Conservation (phyloP, 1,284 basidiomycete species). For the Apiotrichum siamense region DNA sequence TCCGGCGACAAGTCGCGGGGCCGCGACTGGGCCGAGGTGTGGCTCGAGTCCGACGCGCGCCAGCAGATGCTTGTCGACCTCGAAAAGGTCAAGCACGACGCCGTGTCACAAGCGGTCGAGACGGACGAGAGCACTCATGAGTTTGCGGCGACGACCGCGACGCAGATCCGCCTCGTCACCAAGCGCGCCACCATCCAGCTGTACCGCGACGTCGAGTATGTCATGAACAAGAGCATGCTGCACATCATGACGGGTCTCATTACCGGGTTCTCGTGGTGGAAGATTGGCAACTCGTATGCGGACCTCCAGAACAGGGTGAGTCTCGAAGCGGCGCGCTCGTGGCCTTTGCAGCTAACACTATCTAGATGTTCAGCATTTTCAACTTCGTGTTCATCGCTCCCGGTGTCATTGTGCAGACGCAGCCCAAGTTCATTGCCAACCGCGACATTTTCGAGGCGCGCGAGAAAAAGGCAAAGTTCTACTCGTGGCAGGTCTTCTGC, state of each 20-base stretch:
- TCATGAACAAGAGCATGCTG: slow-evolving; percentile 39
- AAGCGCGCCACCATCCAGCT: slow-evolving; percentile 35
- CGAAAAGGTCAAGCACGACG: slow-evolving; percentile 32
- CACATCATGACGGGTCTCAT: slow-evolving; percentile 37
- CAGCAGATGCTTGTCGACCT: slow-evolving; percentile 44
- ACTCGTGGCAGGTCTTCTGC: no score
- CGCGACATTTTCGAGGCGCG: no score
- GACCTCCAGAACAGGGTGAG: slow-evolving; percentile 20
- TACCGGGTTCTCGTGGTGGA: slow-evolving; percentile 42
- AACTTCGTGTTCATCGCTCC: no score
- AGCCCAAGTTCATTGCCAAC: no score
- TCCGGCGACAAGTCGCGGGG: slow-evolving; percentile 36
- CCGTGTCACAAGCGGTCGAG: slow-evolving; percentile 9
- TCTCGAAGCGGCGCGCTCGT: no score
- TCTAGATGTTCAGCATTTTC: no score
- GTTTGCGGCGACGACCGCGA: slow-evolving; percentile 31
- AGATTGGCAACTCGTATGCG: slow-evolving; percentile 28
- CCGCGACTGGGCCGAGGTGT: slow-evolving; percentile 64
- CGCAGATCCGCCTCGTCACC: slow-evolving; percentile 34
- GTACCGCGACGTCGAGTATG: slow-evolving; percentile 42
- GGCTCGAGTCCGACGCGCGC: slow-evolving; percentile 52
- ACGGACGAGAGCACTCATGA: slow-evolving; percentile 27
- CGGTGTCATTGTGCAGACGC: no score
- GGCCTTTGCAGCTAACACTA: no score
- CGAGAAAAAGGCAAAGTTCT: no score